phyloP scores from a whole-genome alignment of 2,329 filamentous ascomycete species.

The Byssothecium circinans region DNA sequence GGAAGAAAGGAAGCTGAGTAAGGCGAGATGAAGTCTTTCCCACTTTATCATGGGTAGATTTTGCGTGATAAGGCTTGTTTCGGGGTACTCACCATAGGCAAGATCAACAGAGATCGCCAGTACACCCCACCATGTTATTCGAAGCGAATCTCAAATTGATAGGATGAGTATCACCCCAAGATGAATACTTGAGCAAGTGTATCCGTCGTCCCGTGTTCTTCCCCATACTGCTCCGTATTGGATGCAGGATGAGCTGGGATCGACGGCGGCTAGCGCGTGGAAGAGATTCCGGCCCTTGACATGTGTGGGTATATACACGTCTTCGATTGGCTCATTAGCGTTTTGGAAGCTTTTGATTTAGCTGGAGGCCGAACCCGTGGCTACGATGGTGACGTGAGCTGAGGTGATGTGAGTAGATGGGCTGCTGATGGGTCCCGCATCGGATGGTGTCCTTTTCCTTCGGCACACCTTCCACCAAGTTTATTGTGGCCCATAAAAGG shows the following conservation, averaged over 20 bases:
- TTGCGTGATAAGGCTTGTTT: neutral
- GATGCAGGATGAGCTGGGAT: neutral
- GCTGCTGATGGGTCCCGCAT: neutral
- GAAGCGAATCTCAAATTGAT: neutral
- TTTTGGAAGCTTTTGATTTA: too few relatives aligned
- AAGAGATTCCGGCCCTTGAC: neutral
- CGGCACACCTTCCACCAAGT: neutral
- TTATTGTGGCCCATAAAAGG: too few relatives aligned
- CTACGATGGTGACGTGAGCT: neutral
- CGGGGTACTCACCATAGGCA: neutral
- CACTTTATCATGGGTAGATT: neutral
- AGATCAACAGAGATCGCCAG: slow-evolving; percentile 4
- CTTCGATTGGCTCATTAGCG: too few relatives aligned
- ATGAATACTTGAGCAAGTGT: too few relatives aligned
- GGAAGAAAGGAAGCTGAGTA: too few relatives aligned
- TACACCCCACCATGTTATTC: neutral
- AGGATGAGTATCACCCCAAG: neutral
- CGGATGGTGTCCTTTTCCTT: neutral
- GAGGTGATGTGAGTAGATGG: neutral
- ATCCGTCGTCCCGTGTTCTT: neutral
- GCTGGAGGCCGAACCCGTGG: too few relatives aligned
- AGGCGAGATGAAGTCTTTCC: neutral
- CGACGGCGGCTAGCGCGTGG: neutral
- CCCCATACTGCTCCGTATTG: neutral
- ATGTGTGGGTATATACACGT: neutral